Evolutionary conservation across 169 alveolate genomes (phyloP).

Genomic region (Plasmodium falciparum): DNA sequence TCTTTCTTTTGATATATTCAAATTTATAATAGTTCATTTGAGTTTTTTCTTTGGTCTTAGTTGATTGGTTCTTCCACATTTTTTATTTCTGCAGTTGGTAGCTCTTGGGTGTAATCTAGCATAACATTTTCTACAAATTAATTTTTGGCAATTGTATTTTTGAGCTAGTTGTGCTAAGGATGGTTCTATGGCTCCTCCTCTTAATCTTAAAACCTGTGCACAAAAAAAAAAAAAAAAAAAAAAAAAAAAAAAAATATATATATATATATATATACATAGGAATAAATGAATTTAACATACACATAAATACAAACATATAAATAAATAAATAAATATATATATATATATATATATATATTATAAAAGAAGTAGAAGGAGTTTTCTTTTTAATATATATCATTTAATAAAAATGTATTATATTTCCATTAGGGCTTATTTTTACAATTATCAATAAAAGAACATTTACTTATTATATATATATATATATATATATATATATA

Average conservation of each 20-base stretch:
- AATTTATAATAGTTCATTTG: constrained; percentile 84
- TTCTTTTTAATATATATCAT: no score
- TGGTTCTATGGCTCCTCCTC: constrained; percentile 99
- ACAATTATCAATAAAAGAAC: neutral
- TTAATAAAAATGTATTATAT: no score
- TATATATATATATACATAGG: constrained; percentile 6
- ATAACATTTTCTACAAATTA: constrained; percentile 98
- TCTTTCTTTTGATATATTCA: neutral
- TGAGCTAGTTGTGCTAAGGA: constrained; percentile 98
- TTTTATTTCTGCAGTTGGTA: constrained; percentile 99
- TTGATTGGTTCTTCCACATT: constrained; percentile 99
- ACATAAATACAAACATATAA: neutral
- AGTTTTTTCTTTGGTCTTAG: constrained; percentile 99
- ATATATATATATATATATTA: constrained; percentile 7
- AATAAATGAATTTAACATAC: neutral
- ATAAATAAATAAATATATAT: neutral
- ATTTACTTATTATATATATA: neutral
- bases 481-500: constrained; percentile 2
- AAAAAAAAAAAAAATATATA: no score
- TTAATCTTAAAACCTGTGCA: constrained; percentile 91
- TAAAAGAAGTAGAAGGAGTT: neutral
- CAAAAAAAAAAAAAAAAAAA: neutral
- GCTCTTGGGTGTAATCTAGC: constrained; percentile 99
- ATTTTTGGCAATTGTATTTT: constrained; percentile 99
- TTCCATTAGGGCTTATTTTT: no score